Percentiles rank a stretch among this genome's conserved stretches.
phyloP scores from a whole-genome alignment of 495 filamentous ascomycete genomes.

The Lasiosphaeris hirsuta region DNA sequence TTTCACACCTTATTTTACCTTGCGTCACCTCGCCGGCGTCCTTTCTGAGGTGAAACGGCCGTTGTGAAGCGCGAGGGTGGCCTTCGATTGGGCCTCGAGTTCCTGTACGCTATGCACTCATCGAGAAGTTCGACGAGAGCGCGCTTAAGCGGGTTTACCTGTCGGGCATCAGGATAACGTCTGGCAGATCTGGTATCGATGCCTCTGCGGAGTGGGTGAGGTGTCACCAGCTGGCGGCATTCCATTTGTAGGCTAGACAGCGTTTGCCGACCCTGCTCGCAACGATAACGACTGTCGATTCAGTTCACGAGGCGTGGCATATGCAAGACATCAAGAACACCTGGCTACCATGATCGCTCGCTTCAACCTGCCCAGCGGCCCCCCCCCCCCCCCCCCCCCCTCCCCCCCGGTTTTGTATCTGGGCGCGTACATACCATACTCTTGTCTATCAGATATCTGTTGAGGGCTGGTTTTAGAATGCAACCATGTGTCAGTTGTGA shows the following conservation, averaged over 20 bases:
- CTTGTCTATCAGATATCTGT: too few relatives aligned
- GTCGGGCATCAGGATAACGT: conserved; percentile 3
- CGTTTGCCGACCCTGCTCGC: neutral
- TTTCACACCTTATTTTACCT: conserved; percentile 14
- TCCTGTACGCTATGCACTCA: conserved; percentile 12
- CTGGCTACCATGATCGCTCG: neutral
- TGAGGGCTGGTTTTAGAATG: too few relatives aligned
- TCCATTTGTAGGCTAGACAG: conserved; percentile 12
- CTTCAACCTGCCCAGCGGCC: too few relatives aligned
- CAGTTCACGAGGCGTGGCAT: conserved; percentile 4
- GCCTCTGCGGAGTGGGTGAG: conserved; percentile 4
- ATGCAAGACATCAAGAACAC: conserved; percentile 17
- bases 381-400: too few relatives aligned
- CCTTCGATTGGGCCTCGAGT: conserved; percentile 8
- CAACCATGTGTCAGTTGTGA: conserved; percentile 7
- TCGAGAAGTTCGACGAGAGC: neutral
- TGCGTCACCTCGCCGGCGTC: conserved; percentile 6
- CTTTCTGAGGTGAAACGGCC: conserved; percentile 4
- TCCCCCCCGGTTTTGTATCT: too few relatives aligned
- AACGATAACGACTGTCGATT: neutral
- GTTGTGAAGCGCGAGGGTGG: conserved; percentile 8
- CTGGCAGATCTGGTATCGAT: neutral
- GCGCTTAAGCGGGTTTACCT: conserved; percentile 11
- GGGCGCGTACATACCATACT: too few relatives aligned
- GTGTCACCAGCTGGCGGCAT: conserved; percentile 15